A percentile compares a stretch with the other conserved stretches of the same genome.
These are phyloP conservation scores for Penicillium sp. DNA, from an alignment of 2,329 filamentous ascomycete species.

Conservation along the genomic window DNA sequence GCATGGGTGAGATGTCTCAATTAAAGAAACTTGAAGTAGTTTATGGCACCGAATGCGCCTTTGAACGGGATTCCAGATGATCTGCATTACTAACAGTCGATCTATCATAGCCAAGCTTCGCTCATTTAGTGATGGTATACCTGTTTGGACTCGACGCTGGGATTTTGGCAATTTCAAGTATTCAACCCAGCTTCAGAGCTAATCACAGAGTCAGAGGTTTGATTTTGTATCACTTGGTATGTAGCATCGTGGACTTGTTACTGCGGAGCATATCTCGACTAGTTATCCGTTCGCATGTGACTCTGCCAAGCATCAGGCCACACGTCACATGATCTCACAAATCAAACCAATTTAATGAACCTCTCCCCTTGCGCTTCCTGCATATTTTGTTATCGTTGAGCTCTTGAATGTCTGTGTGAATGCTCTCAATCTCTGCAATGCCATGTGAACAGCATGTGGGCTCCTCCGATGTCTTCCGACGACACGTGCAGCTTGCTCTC, in stretches of 20 bases:
- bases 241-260: neutral
- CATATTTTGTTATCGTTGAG: neutral
- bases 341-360: neutral
- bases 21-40: too few species aligned
- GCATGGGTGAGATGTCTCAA: neutral
- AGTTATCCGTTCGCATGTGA: neutral
- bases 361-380: neutral
- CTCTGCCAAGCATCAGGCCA: neutral
- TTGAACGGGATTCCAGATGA: too few species aligned
- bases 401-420: neutral
- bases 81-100: too few species aligned
- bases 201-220: too few species aligned
- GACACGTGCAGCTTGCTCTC: constrained; percentile 15
- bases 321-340: neutral
- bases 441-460: constrained; percentile 15
- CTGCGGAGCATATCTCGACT: too few species aligned
- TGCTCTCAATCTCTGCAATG: neutral
- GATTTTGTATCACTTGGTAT: too few species aligned
- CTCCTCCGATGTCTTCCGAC: constrained; percentile 11
- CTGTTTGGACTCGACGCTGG: too few species aligned
- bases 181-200: too few species aligned
- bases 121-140: too few species aligned
- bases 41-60: too few species aligned
- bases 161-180: too few species aligned
- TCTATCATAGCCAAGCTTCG: too few species aligned